These are phyloP conservation scores for Yamadazyma diospyri DNA, from an alignment of 1,139 yeast species.

Conservation along the genomic window DNA sequence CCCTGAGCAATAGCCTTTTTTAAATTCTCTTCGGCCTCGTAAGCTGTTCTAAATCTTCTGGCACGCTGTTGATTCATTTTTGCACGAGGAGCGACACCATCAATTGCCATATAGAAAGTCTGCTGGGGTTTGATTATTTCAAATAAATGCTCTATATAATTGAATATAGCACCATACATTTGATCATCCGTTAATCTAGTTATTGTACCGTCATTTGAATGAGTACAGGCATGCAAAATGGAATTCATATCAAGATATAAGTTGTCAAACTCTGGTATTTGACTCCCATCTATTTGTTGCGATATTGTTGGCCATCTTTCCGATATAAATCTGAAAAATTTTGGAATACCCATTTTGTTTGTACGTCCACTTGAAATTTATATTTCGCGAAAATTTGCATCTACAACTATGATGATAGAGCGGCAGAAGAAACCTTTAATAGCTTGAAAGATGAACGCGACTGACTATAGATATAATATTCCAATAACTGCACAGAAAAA, in stretches of 20 bases:
- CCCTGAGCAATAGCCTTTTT: constrained; percentile 63
- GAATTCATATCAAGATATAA: constrained; percentile 96
- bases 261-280: constrained; percentile 92
- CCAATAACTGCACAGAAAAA: too few relatives aligned
- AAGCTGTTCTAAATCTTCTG: constrained; percentile 92
- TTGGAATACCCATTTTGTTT: constrained; percentile 74
- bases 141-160: constrained; percentile 91
- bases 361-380: neutral
- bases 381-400: constrained; percentile 7
- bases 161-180: constrained; percentile 89
- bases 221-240: constrained; percentile 90
- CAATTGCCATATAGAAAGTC: constrained; percentile 94
- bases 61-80: constrained; percentile 99
- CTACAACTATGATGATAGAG: too few relatives aligned
- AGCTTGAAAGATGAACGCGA: too few relatives aligned
- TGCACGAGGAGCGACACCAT: constrained; percentile 99
- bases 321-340: constrained; percentile 92
- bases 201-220: constrained; percentile 62
- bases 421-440: too few relatives aligned
- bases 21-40: constrained; percentile 81
- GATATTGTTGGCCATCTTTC: constrained; percentile 99
- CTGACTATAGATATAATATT: too few relatives aligned
- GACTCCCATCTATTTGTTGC: constrained; percentile 78
- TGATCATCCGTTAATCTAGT: constrained; percentile 80
- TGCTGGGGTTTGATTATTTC: constrained; percentile 82